phyloP scores from a whole-genome alignment of 306 rosid genomes.

The Sindora glabra region DNA sequence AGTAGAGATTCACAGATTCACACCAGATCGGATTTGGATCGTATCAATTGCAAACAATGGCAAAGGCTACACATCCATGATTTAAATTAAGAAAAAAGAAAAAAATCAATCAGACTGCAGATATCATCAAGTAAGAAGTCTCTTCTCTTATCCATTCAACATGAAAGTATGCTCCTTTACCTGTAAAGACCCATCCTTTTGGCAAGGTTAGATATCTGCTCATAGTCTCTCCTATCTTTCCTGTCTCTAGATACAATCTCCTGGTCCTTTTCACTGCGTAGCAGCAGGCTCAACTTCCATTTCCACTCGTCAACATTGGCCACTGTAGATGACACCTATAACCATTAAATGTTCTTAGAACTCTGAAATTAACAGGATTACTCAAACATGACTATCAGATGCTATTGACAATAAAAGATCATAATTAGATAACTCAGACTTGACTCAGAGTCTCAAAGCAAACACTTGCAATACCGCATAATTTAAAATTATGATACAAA shows the following conservation, averaged over 20 bases:
- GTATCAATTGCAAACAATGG: too few relatives aligned
- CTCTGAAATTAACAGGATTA: not conserved
- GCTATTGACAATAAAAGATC: not conserved
- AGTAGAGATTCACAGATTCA: too few relatives aligned
- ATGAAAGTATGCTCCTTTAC: conserved; percentile 21
- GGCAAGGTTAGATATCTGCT: conserved; percentile 89
- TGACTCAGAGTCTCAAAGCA: not conserved
- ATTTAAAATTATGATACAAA: too few relatives aligned
- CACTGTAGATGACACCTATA: conserved; percentile 81
- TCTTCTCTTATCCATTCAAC: not conserved
- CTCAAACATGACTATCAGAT: not conserved
- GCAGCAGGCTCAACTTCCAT: conserved; percentile 89
- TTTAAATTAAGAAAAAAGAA: too few relatives aligned
- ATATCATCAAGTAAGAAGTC: not conserved
- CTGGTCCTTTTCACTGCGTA: conserved; percentile 76
- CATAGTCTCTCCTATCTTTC: conserved; percentile 90
- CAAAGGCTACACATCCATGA: too few relatives aligned
- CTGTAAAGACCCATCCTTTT: conserved; percentile 87
- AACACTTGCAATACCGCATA: not conserved
- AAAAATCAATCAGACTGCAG: not conserved
- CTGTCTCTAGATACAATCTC: conserved; percentile 82
- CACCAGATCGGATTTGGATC: too few relatives aligned
- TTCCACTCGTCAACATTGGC: conserved; percentile 98
- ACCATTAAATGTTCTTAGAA: conserved; percentile 15
- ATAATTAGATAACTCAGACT: not conserved